Percentiles rank a stretch among this genome's conserved stretches.
Conservation (phyloP, 306 rosid species). For the Datisca glomerata region DNA sequence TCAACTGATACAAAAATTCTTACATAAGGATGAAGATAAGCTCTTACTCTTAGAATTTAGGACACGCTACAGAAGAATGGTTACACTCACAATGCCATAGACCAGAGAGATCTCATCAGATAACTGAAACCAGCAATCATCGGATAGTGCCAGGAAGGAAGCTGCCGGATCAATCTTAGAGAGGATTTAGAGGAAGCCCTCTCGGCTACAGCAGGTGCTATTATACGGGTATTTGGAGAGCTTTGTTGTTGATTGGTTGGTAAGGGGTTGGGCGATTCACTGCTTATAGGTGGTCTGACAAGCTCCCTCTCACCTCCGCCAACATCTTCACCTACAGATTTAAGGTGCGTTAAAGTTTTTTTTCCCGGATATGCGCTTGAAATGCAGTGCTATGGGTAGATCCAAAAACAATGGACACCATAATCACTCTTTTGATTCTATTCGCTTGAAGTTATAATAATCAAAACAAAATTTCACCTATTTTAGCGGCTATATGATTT, state of each 20-base stretch:
- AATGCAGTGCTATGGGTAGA: not conserved
- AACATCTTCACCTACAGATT: constrained; percentile 40
- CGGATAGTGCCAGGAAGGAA: too few species aligned
- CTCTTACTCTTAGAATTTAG: too few species aligned
- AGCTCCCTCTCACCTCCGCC: constrained; percentile 9
- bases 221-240: constrained; percentile 18
- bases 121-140: too few species aligned
- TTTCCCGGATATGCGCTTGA: not conserved
- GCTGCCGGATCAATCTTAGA: too few species aligned
- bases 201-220: constrained; percentile 32
- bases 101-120: too few species aligned
- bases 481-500: not conserved
- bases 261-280: constrained; percentile 29
- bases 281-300: constrained; percentile 23
- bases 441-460: not conserved
- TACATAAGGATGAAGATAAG: too few species aligned
- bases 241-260: constrained; percentile 41
- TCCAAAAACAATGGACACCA: not conserved
- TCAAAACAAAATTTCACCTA: not conserved
- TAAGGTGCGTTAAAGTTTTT: constrained; percentile 2
- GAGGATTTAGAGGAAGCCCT: constrained; percentile 25
- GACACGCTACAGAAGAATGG: too few species aligned
- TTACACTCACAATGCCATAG: too few species aligned
- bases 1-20: too few species aligned
- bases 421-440: not conserved